Conservation (phyloP, 2,329 filamentous ascomycete species). For the Bipolaris bicolor region DNA sequence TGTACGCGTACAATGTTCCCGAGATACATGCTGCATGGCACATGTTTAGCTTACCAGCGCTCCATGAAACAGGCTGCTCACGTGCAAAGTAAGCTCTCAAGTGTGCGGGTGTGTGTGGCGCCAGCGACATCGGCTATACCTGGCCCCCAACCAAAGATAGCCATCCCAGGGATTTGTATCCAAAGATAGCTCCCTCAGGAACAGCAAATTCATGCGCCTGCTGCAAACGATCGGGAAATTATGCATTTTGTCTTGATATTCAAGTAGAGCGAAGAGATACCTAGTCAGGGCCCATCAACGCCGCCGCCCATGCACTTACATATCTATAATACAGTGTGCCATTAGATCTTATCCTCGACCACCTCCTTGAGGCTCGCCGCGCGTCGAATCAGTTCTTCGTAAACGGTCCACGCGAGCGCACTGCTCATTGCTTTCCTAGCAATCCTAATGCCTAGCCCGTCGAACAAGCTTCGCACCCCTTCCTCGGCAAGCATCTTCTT, state of each 20-base stretch:
- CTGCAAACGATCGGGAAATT: background rate
- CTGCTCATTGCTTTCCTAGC: slow-evolving; percentile 89
- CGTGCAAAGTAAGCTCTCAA: slow-evolving; percentile 9
- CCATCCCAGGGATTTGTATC: background rate
- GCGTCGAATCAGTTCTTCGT: slow-evolving; percentile 87
- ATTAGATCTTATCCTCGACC: slow-evolving; percentile 34
- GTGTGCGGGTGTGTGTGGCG: slow-evolving; percentile 15
- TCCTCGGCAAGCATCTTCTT: slow-evolving; percentile 82
- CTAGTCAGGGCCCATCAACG: slow-evolving; percentile 10
- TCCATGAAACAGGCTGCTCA: slow-evolving; percentile 24
- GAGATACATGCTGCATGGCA: slow-evolving; percentile 12
- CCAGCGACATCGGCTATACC: slow-evolving; percentile 20
- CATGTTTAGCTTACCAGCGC: slow-evolving; percentile 17
- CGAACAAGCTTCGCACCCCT: slow-evolving; percentile 78
- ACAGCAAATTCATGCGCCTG: background rate
- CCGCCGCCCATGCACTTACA: slow-evolving; percentile 9
- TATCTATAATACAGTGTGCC: slow-evolving; percentile 13
- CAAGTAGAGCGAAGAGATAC: slow-evolving; percentile 16
- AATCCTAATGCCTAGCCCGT: slow-evolving; percentile 85
- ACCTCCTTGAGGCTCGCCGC: slow-evolving; percentile 59
- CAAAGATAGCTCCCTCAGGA: background rate
- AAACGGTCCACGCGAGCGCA: slow-evolving; percentile 96
- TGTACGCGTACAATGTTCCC: background rate
- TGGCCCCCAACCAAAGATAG: slow-evolving; percentile 1
- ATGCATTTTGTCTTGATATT: background rate